These are phyloP conservation scores for Debaryomyces udenii DNA, from an alignment of 1,139 yeast genomes.

Conservation along the genomic window DNA sequence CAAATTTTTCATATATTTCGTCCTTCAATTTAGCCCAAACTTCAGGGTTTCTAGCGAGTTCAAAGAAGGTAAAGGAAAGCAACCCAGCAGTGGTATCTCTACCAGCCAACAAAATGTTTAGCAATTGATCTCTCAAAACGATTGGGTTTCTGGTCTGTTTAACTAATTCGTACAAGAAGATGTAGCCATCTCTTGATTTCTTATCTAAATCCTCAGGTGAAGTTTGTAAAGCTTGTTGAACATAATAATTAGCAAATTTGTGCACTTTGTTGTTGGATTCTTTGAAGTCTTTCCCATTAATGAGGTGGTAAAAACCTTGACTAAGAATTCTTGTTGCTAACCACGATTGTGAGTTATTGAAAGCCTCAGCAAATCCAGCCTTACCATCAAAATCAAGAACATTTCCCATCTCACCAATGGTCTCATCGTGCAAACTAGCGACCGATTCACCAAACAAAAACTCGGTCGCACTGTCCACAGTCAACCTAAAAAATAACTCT, in stretches of 20 bases:
- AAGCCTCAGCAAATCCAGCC: conserved; percentile 44
- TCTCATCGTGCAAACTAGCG: conserved; percentile 37
- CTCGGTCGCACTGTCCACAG: conserved; percentile 62
- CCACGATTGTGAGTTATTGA: conserved; percentile 41
- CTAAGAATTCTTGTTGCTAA: conserved; percentile 41
- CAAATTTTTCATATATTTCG: conserved; percentile 39
- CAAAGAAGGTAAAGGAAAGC: conserved; percentile 49
- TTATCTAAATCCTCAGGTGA: conserved; percentile 36
- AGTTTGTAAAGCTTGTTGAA: conserved; percentile 31
- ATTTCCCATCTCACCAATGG: conserved; percentile 20
- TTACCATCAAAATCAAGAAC: conserved; percentile 31
- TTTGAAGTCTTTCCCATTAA: conserved; percentile 36
- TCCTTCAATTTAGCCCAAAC: conserved; percentile 41
- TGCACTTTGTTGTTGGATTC: conserved; percentile 33
- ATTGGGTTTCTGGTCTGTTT: conserved; percentile 53
- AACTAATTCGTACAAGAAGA: conserved; percentile 53
- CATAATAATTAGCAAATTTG: conserved; percentile 34
- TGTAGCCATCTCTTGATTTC: conserved; percentile 42
- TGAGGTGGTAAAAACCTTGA: conserved; percentile 38
- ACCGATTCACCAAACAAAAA: conserved; percentile 61
- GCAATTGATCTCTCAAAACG: conserved; percentile 53
- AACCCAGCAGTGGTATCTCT: conserved; percentile 63
- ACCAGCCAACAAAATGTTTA: conserved; percentile 57
- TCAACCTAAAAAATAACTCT: conserved; percentile 49
- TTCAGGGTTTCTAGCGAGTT: conserved; percentile 47